Conservation (phyloP, 192 early-diverging fungal species). For the Backusella parvicylindrica region DNA sequence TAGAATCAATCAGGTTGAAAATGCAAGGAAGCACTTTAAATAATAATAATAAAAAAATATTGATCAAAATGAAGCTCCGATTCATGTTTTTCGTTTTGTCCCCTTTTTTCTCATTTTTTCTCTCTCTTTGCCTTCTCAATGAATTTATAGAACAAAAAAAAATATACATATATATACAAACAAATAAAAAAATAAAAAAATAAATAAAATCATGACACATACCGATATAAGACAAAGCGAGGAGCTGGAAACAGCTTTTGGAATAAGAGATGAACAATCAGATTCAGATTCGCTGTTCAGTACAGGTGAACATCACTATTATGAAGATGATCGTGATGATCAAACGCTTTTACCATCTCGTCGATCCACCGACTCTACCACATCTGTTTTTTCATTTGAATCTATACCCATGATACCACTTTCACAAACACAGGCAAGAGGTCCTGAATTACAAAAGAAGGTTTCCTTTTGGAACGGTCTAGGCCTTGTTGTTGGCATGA, state of each 20-base stretch:
- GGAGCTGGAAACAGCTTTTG: conserved; percentile 29
- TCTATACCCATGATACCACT: conserved; percentile 39
- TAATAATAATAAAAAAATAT: neutral
- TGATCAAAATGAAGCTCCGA: neutral
- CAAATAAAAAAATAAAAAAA: neutral
- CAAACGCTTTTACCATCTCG: conserved; percentile 27
- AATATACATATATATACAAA: too few relatives aligned
- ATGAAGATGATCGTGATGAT: conserved; percentile 23
- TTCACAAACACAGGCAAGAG: conserved; percentile 35
- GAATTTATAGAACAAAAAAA: neutral
- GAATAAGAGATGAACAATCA: conserved; percentile 10
- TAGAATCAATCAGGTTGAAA: conserved; percentile 20
- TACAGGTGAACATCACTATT: neutral
- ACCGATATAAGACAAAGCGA: conserved; percentile 8
- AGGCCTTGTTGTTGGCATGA: conserved; percentile 66
- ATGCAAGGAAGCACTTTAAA: neutral
- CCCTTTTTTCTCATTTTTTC: neutral
- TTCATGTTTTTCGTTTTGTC: neutral
- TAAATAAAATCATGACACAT: neutral
- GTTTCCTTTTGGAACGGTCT: conserved; percentile 63
- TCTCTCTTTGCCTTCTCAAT: neutral
- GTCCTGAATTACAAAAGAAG: conserved; percentile 49
- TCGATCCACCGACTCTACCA: conserved; percentile 17
- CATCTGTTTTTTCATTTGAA: conserved; percentile 29
- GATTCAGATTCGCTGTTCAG: conserved; percentile 3